Evolutionary conservation across 441 rosid species (phyloP).

Genomic region (Adansonia madagascariensis): DNA sequence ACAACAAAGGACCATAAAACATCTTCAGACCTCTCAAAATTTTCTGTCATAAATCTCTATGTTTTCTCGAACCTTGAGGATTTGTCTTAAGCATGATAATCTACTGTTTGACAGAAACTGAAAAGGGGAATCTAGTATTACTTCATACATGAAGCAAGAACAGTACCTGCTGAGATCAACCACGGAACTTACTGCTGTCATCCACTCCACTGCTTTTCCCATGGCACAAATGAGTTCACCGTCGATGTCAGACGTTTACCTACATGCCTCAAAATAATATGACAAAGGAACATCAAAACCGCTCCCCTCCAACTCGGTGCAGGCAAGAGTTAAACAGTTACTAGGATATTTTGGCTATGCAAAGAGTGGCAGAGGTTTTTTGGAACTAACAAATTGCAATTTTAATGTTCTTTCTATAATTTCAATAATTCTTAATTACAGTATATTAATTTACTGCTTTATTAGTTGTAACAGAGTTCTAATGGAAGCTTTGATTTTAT

Average conservation of each 20-base stretch:
- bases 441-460: background rate
- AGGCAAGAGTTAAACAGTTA: background rate
- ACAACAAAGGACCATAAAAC: background rate
- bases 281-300: background rate
- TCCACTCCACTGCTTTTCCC: background rate
- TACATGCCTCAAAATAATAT: background rate
- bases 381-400: background rate
- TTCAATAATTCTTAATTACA: background rate
- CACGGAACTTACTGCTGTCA: background rate
- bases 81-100: constrained; percentile 20
- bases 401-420: background rate
- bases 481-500: background rate
- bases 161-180: background rate
- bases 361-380: background rate
- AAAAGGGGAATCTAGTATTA: background rate
- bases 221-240: background rate
- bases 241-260: background rate
- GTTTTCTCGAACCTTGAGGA: constrained; percentile 9
- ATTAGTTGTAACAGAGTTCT: background rate
- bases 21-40: background rate
- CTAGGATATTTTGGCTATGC: background rate
- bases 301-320: background rate
- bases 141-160: constrained; percentile 13
- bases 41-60: constrained; percentile 2
- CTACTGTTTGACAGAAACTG: constrained; percentile 5